A percentile compares a stretch with the other conserved stretches of the same genome.
Conservation (phyloP, 1,139 yeast species). For the Hyphopichia wangnamkhiaoensis region DNA sequence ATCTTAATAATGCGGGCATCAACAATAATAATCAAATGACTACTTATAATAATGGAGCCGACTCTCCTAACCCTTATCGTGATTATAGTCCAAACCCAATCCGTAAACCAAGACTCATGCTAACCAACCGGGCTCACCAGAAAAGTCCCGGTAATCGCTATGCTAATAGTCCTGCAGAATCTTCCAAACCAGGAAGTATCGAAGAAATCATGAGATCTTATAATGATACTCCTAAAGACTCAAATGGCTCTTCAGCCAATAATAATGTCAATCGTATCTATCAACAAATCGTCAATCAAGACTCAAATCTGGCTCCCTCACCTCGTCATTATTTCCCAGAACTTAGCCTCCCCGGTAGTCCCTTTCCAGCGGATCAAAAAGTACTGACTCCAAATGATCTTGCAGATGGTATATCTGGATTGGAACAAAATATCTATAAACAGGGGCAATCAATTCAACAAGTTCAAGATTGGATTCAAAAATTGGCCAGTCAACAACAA, state of each 20-base stretch:
- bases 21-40: conserved; percentile 18
- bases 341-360: conserved; percentile 20
- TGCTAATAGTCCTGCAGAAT: conserved; percentile 5
- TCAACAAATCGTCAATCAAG: conserved; percentile 33
- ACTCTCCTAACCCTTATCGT: conserved; percentile 9
- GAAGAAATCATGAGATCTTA: conserved; percentile 40
- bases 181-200: conserved; percentile 20
- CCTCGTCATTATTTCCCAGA: conserved; percentile 39
- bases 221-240: conserved; percentile 19
- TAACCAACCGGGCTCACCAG: conserved; percentile 41
- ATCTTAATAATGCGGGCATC: no score
- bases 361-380: conserved; percentile 6
- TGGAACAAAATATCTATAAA: conserved; percentile 46
- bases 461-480: conserved; percentile 60
- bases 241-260: no score
- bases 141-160: conserved; percentile 12
- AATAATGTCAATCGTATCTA: conserved; percentile 29
- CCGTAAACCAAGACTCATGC: conserved; percentile 42
- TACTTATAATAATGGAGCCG: conserved; percentile 15
- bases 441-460: conserved; percentile 60
- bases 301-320: conserved; percentile 19
- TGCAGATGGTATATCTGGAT: conserved; percentile 28
- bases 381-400: conserved; percentile 12
- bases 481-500: conserved; percentile 40
- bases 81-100: conserved; percentile 21